A percentile compares a stretch with the other conserved stretches of the same genome.
Conservation (phyloP, 1,284 basidiomycete genomes). For the Leucoagaricus sp. region DNA sequence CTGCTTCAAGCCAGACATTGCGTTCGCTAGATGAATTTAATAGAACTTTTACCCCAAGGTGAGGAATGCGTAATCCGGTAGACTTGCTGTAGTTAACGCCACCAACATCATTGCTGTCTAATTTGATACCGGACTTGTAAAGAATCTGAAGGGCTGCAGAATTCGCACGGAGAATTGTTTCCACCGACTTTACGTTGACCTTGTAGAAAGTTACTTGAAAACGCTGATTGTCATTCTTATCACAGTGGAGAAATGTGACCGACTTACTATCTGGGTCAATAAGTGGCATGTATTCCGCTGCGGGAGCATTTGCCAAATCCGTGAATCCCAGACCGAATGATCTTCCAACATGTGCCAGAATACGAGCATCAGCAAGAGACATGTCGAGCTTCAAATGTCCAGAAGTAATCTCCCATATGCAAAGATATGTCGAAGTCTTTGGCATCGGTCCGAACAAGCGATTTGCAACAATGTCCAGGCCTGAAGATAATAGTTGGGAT, state of each 20-base stretch:
- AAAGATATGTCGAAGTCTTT: conserved; percentile 82
- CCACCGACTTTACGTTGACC: conserved; percentile 40
- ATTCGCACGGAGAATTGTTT: conserved; percentile 55
- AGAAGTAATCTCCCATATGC: conserved; percentile 83
- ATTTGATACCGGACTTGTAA: conserved; percentile 58
- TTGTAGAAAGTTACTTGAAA: conserved; percentile 29
- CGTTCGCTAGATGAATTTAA: conserved; percentile 39
- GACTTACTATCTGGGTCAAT: conserved; percentile 77
- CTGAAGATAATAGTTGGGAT: conserved; percentile 46
- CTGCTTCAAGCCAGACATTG: conserved; percentile 72
- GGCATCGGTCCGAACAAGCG: conserved; percentile 88
- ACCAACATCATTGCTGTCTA: conserved; percentile 76
- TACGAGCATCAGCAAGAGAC: conserved; percentile 55
- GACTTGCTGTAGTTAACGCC: conserved; percentile 64
- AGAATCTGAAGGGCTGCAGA: conserved; percentile 56
- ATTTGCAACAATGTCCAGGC: conserved; percentile 79
- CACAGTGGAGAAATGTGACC: not conserved
- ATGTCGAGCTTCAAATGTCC: conserved; percentile 63
- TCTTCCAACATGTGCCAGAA: conserved; percentile 53
- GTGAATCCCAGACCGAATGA: conserved; percentile 71
- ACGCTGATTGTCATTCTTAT: not conserved
- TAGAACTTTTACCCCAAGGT: conserved; percentile 46
- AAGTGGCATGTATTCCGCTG: conserved; percentile 62
- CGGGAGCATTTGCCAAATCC: conserved; percentile 81
- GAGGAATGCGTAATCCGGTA: conserved; percentile 56